A percentile compares a stretch with the other conserved stretches of the same genome.
Evolutionary conservation across 2,329 filamentous ascomycete species (phyloP).

Genomic region (Colletotrichum sp.): DNA sequence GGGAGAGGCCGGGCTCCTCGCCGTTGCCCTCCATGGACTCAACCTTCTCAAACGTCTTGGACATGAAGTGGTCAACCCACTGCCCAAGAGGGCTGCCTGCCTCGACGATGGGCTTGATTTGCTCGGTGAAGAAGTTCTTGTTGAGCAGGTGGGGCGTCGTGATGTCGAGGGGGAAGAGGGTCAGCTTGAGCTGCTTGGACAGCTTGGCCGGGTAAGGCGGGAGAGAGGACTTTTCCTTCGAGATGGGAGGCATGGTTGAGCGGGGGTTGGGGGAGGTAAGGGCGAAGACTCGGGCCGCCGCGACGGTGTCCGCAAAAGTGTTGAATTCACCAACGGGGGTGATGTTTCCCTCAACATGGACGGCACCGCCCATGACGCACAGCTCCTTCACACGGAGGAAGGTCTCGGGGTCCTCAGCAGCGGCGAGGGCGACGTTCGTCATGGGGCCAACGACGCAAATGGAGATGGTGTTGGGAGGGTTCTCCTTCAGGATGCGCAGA

Average conservation of each 20-base stretch:
- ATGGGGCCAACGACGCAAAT: constrained; percentile 89
- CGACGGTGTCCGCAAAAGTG: constrained; percentile 84
- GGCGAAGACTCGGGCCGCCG: constrained; percentile 78
- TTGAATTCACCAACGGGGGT: constrained; percentile 94
- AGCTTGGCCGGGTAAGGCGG: constrained; percentile 68
- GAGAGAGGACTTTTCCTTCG: constrained; percentile 54
- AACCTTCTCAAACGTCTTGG: constrained; percentile 73
- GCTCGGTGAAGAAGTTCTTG: constrained; percentile 61
- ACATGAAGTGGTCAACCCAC: constrained; percentile 76
- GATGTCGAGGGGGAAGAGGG: constrained; percentile 78
- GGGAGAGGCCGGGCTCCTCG: constrained; percentile 63
- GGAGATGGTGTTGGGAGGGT: constrained; percentile 84
- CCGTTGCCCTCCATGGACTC: constrained; percentile 64
- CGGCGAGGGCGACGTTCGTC: constrained; percentile 91
- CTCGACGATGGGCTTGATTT: constrained; percentile 59
- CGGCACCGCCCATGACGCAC: constrained; percentile 92
- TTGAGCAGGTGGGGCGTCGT: constrained; percentile 73
- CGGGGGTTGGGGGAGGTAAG: constrained; percentile 75
- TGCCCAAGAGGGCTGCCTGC: constrained; percentile 74
- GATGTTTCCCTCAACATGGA: constrained; percentile 82
- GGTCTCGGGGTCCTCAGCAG: constrained; percentile 84
- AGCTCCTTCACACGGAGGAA: constrained; percentile 91
- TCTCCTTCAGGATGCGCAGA: constrained; percentile 81
- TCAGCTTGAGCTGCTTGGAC: constrained; percentile 68
- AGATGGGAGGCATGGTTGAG: constrained; percentile 79